These are phyloP conservation scores for Alternaria postmessia DNA, from an alignment of 2,329 filamentous ascomycete species.

Conservation along the genomic window DNA sequence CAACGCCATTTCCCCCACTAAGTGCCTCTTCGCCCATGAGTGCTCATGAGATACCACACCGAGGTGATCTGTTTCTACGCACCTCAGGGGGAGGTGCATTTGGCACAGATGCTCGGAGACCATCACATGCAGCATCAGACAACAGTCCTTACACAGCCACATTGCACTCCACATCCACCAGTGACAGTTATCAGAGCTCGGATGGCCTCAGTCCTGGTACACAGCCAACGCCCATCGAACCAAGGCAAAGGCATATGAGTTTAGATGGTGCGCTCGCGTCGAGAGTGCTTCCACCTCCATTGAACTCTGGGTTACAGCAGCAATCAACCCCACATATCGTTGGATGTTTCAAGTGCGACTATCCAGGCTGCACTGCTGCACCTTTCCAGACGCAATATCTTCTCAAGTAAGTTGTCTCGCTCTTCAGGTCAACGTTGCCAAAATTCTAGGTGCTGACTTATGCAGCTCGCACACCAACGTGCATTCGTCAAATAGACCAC, in stretches of 20 bases:
- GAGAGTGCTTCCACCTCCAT: slow-evolving; percentile 44
- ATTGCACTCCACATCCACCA: slow-evolving; percentile 42
- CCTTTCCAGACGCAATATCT: slow-evolving; percentile 82
- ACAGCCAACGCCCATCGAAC: slow-evolving; percentile 40
- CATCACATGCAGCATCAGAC: slow-evolving; percentile 50
- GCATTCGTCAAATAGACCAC: slow-evolving; percentile 68
- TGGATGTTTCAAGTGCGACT: slow-evolving; percentile 61
- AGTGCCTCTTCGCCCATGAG: slow-evolving; percentile 46
- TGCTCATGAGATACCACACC: slow-evolving; percentile 37
- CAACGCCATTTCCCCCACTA: slow-evolving; percentile 39
- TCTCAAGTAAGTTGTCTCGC: slow-evolving; percentile 65
- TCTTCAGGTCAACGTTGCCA: neutral
- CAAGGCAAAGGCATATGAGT: slow-evolving; percentile 38
- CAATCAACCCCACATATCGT: slow-evolving; percentile 38
- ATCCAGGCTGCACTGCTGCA: slow-evolving; percentile 71
- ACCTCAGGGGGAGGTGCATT: slow-evolving; percentile 42
- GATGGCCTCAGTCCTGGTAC: slow-evolving; percentile 46
- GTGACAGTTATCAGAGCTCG: slow-evolving; percentile 48
- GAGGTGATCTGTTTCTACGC: slow-evolving; percentile 43
- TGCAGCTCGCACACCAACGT: slow-evolving; percentile 74
- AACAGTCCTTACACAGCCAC: slow-evolving; percentile 43
- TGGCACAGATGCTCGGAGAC: slow-evolving; percentile 37
- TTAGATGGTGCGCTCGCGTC: slow-evolving; percentile 41
- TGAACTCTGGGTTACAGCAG: slow-evolving; percentile 39
- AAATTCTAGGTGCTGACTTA: neutral